phyloP scores from a whole-genome alignment of 805 yeast species.

The Spathaspora passalidarum region DNA sequence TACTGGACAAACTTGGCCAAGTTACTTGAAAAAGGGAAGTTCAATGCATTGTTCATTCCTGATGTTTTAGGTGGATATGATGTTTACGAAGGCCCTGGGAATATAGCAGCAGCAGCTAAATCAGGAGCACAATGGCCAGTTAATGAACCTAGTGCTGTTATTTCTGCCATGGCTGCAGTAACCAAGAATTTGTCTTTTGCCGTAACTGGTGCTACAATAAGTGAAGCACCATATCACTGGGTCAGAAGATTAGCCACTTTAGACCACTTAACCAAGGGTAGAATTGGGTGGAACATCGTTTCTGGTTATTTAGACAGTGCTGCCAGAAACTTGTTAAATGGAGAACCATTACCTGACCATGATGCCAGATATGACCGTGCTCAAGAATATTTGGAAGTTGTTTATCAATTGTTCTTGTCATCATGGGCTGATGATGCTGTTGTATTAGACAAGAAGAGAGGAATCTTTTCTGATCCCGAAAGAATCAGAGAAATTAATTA shows the following conservation, averaged over 20 bases:
- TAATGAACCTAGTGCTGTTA: slow-evolving; percentile 34
- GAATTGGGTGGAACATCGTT: slow-evolving; percentile 48
- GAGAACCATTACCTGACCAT: slow-evolving; percentile 35
- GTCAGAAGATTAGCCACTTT: slow-evolving; percentile 44
- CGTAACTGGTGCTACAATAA: slow-evolving; percentile 40
- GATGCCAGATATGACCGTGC: slow-evolving; percentile 41
- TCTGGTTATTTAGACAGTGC: slow-evolving; percentile 42
- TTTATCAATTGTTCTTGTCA: slow-evolving; percentile 36
- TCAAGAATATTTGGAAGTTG: slow-evolving; percentile 39
- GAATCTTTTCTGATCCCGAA: slow-evolving; percentile 36
- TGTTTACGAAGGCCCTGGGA: slow-evolving; percentile 39
- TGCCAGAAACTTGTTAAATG: slow-evolving; percentile 36
- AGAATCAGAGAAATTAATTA: slow-evolving; percentile 40
- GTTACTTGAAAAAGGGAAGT: slow-evolving; percentile 37
- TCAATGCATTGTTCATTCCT: slow-evolving; percentile 40
- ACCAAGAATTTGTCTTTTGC: slow-evolving; percentile 42
- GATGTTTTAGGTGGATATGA: slow-evolving; percentile 41
- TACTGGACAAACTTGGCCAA: slow-evolving; percentile 40
- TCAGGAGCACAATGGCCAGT: slow-evolving; percentile 35
- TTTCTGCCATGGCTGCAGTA: slow-evolving; percentile 44
- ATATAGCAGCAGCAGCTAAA: slow-evolving; percentile 33
- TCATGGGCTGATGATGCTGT: slow-evolving; percentile 47
- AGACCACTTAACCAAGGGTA: slow-evolving; percentile 42
- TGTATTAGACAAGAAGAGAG: slow-evolving; percentile 21
- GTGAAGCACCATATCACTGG: slow-evolving; percentile 41